These are phyloP conservation scores for Zymoseptoria brevis DNA, from an alignment of 2,329 filamentous ascomycete species.

Conservation along the genomic window DNA sequence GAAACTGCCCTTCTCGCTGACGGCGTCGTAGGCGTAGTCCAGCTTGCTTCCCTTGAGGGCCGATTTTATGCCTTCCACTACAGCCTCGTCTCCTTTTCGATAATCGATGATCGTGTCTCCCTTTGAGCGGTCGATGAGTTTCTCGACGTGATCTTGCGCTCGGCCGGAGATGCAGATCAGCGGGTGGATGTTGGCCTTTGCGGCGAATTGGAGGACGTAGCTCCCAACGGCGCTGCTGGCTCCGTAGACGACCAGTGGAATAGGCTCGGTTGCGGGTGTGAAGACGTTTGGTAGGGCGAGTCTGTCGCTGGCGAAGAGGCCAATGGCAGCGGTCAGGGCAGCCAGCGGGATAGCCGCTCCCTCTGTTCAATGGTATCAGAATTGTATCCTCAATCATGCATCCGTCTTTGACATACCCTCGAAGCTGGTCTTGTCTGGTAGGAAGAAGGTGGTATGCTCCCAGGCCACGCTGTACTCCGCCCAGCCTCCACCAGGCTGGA, in stretches of 20 bases:
- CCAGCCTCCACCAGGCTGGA: constrained; percentile 44
- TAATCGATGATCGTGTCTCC: constrained; percentile 56
- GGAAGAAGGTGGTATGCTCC: constrained; percentile 50
- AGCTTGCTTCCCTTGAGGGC: constrained; percentile 25
- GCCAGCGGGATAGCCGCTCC: constrained; percentile 41
- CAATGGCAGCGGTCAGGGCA: constrained; percentile 39
- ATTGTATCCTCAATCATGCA: neutral
- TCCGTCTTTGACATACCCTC: constrained; percentile 36
- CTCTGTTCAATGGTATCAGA: constrained; percentile 19
- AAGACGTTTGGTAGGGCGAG: constrained; percentile 38
- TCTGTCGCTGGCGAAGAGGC: constrained; percentile 32
- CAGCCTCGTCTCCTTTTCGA: constrained; percentile 33
- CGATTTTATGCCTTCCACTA: constrained; percentile 26
- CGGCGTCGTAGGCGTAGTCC: constrained; percentile 27
- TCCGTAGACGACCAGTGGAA: constrained; percentile 41
- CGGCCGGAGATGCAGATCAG: constrained; percentile 53
- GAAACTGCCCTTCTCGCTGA: constrained; percentile 26
- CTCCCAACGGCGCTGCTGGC: constrained; percentile 50
- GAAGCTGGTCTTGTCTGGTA: constrained; percentile 43
- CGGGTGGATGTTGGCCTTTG: constrained; percentile 49
- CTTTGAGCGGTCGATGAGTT: constrained; percentile 45
- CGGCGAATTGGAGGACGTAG: constrained; percentile 51
- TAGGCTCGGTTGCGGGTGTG: constrained; percentile 23
- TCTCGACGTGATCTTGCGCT: constrained; percentile 45
- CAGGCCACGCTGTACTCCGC: constrained; percentile 55